These are phyloP conservation scores for Sphagnurus paluster DNA, from an alignment of 1,284 basidiomycete species.

Conservation along the genomic window DNA sequence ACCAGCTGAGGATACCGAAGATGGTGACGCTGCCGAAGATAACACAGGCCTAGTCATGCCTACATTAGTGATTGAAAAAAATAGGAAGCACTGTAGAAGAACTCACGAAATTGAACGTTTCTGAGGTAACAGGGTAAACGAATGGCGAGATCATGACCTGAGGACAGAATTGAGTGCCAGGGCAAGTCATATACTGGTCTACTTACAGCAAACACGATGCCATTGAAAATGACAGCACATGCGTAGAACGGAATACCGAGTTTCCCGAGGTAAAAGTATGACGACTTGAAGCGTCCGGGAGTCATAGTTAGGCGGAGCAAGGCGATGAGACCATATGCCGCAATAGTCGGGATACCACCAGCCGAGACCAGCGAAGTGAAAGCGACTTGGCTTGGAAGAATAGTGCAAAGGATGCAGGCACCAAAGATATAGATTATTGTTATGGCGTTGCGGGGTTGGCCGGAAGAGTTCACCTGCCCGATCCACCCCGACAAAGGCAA, in stretches of 20 bases:
- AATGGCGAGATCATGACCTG: slow-evolving; percentile 81
- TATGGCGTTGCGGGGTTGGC: slow-evolving; percentile 80
- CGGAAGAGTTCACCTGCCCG: slow-evolving; percentile 62
- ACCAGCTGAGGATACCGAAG: slow-evolving; percentile 76
- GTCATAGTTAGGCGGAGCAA: slow-evolving; percentile 73
- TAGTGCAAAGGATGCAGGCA: slow-evolving; percentile 73
- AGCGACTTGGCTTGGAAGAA: slow-evolving; percentile 82
- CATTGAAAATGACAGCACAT: slow-evolving; percentile 69
- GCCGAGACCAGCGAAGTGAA: slow-evolving; percentile 86
- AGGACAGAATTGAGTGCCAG: slow-evolving; percentile 10
- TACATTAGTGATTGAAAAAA: slow-evolving; percentile 10
- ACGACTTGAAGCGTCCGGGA: slow-evolving; percentile 69
- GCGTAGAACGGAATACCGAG: slow-evolving; percentile 69
- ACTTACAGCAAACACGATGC: slow-evolving; percentile 68
- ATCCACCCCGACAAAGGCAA: slow-evolving; percentile 82
- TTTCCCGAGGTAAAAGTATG: slow-evolving; percentile 69
- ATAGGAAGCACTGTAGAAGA: background rate
- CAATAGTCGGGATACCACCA: slow-evolving; percentile 78
- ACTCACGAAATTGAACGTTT: slow-evolving; percentile 80
- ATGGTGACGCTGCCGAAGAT: slow-evolving; percentile 79
- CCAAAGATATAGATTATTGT: slow-evolving; percentile 81
- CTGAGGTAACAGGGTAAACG: slow-evolving; percentile 72
- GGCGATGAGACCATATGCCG: slow-evolving; percentile 79
- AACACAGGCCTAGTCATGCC: slow-evolving; percentile 54
- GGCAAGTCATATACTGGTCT: background rate